phyloP scores from a whole-genome alignment of 768 basidiomycete genomes.

The Pleurotus djamor region DNA sequence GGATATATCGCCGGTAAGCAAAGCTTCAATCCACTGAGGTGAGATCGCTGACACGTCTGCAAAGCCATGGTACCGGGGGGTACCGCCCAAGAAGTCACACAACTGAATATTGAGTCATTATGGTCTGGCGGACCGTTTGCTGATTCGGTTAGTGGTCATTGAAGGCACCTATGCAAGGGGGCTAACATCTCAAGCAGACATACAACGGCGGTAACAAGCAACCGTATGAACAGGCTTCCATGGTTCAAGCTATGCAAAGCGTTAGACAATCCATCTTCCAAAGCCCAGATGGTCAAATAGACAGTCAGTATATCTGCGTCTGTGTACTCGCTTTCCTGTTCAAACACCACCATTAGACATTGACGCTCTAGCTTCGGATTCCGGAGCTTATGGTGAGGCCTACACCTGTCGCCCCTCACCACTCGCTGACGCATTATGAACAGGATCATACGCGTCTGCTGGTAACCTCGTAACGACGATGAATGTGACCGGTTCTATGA shows the following conservation, averaged over 20 bases:
- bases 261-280: constrained; percentile 59
- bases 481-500: constrained; percentile 31
- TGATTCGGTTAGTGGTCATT: constrained; percentile 44
- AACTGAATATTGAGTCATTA: constrained; percentile 73
- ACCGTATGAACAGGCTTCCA: constrained; percentile 36
- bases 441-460: constrained; percentile 70
- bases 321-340: background rate
- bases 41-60: background rate
- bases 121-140: constrained; percentile 77
- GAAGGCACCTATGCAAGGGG: background rate
- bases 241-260: constrained; percentile 46
- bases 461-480: constrained; percentile 57
- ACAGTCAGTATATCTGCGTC: constrained; percentile 33
- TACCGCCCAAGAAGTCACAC: constrained; percentile 54
- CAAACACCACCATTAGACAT: constrained; percentile 36
- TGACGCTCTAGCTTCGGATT: constrained; percentile 44
- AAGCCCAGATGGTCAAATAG: constrained; percentile 56
- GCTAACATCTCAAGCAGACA: constrained; percentile 27
- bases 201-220: constrained; percentile 74
- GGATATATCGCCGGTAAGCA: constrained; percentile 62
- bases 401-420: background rate
- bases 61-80: constrained; percentile 68
- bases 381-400: constrained; percentile 60
- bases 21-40: background rate
- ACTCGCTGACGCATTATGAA: background rate